Evolutionary conservation across 106 monocot genomes (phyloP), one percentile per base, ranked within the genome.

Genomic region (Cymbidium sinense): DNA sequence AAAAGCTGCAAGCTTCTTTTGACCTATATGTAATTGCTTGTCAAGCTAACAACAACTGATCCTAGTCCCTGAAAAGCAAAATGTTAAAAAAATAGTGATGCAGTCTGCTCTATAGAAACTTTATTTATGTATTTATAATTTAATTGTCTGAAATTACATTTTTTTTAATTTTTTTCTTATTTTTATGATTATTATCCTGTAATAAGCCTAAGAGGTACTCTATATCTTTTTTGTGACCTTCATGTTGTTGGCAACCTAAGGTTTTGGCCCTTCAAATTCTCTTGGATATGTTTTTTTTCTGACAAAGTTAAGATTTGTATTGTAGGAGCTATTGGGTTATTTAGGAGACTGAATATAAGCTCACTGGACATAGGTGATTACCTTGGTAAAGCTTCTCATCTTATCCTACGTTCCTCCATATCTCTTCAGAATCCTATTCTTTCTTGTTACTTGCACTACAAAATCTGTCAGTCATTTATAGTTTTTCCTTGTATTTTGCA

Each of bases 301-400:
- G 36, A 43, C 44, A 20, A 10, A 0, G 21, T 30, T 33, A 37
- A 37, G 41, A n/a, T 43, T 41, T 74, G 28, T 28, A 0, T 28
- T 74, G 41, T 75, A 91, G 91, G 91, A 62, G 86, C 88, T 27
- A 81, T 84, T 55, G 75, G 34, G 78, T 43, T 86, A 33, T 88
- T 88, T 64, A 77, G 34, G 44, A 91, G 79, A 35, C 61, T 91
- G 80, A 75, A 88, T 75, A 81, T 91, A 70, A 86, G 86, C 76
- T 30, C 67, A 37, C 30, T 91, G 70, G 80, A 82, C 8, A 34
- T 91, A 76, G 80, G 81, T 44, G 88, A 88, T 86, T 88, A 70
- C 84, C 86, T 91, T 86, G 81, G 88, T 91, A 86, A 39, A 76
- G 51, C 39, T 72, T 61, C 70, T 70, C 21, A 36, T 58, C 35